Conservation (phyloP, 768 basidiomycete genomes). For the Amanita fuliginea region DNA sequence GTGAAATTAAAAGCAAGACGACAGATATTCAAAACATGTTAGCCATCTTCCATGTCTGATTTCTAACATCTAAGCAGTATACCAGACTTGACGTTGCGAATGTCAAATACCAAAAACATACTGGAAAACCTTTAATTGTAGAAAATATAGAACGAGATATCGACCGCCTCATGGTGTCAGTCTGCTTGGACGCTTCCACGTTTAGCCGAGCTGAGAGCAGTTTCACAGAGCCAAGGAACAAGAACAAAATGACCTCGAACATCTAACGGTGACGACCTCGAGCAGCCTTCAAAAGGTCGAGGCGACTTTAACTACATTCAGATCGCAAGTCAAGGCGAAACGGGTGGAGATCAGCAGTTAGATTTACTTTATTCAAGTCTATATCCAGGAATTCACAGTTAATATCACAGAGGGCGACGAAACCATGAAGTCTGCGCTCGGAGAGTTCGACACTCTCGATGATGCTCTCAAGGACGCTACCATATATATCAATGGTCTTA, state of each 20-base stretch:
- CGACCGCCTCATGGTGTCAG: slow-evolving; percentile 46
- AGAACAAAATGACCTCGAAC: slow-evolving; percentile 39
- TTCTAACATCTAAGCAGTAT: slow-evolving; percentile 2
- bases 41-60: slow-evolving; percentile 14
- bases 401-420: slow-evolving; percentile 34
- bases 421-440: slow-evolving; percentile 20
- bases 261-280: slow-evolving; percentile 34
- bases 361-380: not conserved
- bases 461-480: slow-evolving; percentile 36
- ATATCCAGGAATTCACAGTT: not conserved
- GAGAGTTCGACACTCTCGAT: slow-evolving; percentile 23
- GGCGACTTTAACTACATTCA: slow-evolving; percentile 46
- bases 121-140: slow-evolving; percentile 45
- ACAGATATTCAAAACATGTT: slow-evolving; percentile 62
- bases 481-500: slow-evolving; percentile 29
- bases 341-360: slow-evolving; percentile 53
- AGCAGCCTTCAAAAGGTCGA: slow-evolving; percentile 54
- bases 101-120: slow-evolving; percentile 50
- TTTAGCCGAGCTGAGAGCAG: not conserved
- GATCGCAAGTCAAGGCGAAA: slow-evolving; percentile 51
- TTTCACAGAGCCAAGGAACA: slow-evolving; percentile 53
- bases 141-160: slow-evolving; percentile 71
- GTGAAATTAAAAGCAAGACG: slow-evolving; percentile 53
- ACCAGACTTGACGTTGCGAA: slow-evolving; percentile 53
- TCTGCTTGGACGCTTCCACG: slow-evolving; percentile 8